Evolutionary conservation across 2,329 filamentous ascomycete genomes (phyloP).

Genomic region (Trichoderma hamatum): DNA sequence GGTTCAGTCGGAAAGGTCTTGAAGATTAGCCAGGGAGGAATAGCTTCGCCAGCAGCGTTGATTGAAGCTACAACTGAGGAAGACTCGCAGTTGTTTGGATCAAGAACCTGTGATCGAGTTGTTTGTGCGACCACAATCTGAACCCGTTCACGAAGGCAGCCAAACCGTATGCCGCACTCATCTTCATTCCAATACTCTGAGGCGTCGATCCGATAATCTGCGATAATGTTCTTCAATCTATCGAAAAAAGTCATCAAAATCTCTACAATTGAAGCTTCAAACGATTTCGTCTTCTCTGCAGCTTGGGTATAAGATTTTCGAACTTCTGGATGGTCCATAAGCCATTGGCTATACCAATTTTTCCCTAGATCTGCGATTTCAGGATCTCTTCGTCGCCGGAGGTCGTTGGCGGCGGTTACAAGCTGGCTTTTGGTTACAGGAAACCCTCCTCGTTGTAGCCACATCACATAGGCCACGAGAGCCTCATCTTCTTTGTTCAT

Average conservation of each 20-base stretch:
- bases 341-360: not conserved
- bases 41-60: not conserved
- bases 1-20: not conserved
- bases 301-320: not conserved
- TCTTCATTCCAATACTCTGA: slow-evolving; percentile 4
- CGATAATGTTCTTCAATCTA: not conserved
- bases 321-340: not conserved
- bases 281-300: not conserved
- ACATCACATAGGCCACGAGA: not conserved
- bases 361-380: not conserved
- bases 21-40: not conserved
- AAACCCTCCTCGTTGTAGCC: not conserved
- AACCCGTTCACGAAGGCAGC: not conserved
- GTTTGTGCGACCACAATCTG: not conserved
- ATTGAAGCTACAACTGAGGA: not conserved
- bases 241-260: not conserved
- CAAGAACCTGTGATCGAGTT: not conserved
- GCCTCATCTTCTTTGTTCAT: not conserved
- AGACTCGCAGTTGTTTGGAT: not conserved
- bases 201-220: not conserved
- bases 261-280: not conserved
- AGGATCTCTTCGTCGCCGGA: not conserved
- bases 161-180: not conserved
- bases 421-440: not conserved
- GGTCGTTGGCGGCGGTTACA: not conserved